phyloP scores from a whole-genome alignment of 2,329 filamentous ascomycete species.

The Penicillium sp. region DNA sequence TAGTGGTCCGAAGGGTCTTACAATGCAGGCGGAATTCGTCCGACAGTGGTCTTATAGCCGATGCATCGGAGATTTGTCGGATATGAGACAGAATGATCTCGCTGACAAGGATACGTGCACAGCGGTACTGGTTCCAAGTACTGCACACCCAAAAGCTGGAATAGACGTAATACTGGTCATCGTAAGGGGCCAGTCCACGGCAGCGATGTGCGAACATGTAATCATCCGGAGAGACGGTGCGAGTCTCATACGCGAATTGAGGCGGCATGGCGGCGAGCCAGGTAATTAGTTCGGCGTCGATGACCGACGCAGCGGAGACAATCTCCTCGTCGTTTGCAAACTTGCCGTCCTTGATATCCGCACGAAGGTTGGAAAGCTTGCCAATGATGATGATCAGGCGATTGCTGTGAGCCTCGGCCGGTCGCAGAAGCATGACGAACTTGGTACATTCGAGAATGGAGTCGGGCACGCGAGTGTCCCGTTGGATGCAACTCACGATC shows the following conservation, averaged over 20 bases:
- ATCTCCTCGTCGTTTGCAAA: slow-evolving; percentile 30
- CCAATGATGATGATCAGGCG: slow-evolving; percentile 30
- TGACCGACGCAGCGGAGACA: slow-evolving; percentile 30
- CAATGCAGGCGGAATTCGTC: slow-evolving; percentile 33
- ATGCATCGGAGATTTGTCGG: slow-evolving; percentile 23
- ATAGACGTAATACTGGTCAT: slow-evolving; percentile 56
- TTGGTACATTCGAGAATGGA: slow-evolving; percentile 34
- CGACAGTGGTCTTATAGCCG: slow-evolving; percentile 22
- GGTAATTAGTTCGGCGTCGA: slow-evolving; percentile 36
- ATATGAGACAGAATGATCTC: slow-evolving; percentile 46
- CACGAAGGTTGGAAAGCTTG: slow-evolving; percentile 34
- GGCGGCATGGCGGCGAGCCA: slow-evolving; percentile 32
- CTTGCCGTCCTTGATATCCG: slow-evolving; percentile 29
- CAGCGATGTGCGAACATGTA: slow-evolving; percentile 37
- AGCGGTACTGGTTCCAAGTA: slow-evolving; percentile 60
- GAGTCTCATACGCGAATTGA: slow-evolving; percentile 29
- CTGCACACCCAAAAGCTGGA: slow-evolving; percentile 53
- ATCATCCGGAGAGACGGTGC: slow-evolving; percentile 24
- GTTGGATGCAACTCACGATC: slow-evolving; percentile 40
- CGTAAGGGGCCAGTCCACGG: slow-evolving; percentile 40
- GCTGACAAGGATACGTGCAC: slow-evolving; percentile 55
- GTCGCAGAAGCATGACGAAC: slow-evolving; percentile 30
- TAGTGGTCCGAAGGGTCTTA: slow-evolving; percentile 27
- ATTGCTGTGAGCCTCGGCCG: slow-evolving; percentile 30
- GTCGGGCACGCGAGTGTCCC: slow-evolving; percentile 29